phyloP scores from a whole-genome alignment of 2,329 filamentous ascomycete species.

The Calonectria naviculata region DNA sequence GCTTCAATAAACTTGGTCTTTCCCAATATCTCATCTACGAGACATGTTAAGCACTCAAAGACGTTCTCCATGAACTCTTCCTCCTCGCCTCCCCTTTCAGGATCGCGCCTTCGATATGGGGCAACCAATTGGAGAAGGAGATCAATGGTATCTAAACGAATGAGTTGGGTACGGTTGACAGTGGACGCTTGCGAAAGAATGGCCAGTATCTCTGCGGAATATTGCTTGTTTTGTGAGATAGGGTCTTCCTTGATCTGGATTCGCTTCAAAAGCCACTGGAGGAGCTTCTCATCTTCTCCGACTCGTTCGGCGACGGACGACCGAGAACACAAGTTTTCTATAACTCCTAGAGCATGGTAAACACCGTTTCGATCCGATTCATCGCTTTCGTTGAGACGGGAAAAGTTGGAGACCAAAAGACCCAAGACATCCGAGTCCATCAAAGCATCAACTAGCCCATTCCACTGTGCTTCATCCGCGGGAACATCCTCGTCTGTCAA shows the following conservation, averaged over 20 bases:
- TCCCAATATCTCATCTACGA: slow-evolving; percentile 79
- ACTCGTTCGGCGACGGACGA: slow-evolving; percentile 76
- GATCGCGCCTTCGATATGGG: slow-evolving; percentile 86
- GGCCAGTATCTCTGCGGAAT: slow-evolving; percentile 90
- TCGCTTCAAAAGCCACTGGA: slow-evolving; percentile 82
- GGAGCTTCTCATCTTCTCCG: slow-evolving; percentile 72
- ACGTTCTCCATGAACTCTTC: slow-evolving; percentile 96
- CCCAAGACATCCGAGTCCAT: slow-evolving; percentile 78
- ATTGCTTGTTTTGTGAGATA: slow-evolving; percentile 93
- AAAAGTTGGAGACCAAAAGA: slow-evolving; percentile 81
- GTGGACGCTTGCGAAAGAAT: slow-evolving; percentile 84
- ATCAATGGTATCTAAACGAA: slow-evolving; percentile 78
- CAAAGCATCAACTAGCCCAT: slow-evolving; percentile 75
- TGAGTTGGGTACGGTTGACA: slow-evolving; percentile 72
- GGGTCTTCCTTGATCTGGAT: slow-evolving; percentile 75
- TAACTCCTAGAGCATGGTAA: slow-evolving; percentile 83
- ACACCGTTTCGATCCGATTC: slow-evolving; percentile 83
- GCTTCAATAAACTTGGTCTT: slow-evolving; percentile 88
- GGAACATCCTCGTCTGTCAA: slow-evolving; percentile 93
- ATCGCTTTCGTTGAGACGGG: slow-evolving; percentile 79
- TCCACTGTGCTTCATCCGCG: slow-evolving; percentile 85
- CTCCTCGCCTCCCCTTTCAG: slow-evolving; percentile 85
- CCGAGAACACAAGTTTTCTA: slow-evolving; percentile 88
- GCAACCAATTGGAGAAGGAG: slow-evolving; percentile 84
- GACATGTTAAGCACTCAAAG: slow-evolving; percentile 86